Base-by-base conservation (phyloP, 1,284 basidiomycete species). In the Cutaneotrichosporon cutaneum region DNA sequence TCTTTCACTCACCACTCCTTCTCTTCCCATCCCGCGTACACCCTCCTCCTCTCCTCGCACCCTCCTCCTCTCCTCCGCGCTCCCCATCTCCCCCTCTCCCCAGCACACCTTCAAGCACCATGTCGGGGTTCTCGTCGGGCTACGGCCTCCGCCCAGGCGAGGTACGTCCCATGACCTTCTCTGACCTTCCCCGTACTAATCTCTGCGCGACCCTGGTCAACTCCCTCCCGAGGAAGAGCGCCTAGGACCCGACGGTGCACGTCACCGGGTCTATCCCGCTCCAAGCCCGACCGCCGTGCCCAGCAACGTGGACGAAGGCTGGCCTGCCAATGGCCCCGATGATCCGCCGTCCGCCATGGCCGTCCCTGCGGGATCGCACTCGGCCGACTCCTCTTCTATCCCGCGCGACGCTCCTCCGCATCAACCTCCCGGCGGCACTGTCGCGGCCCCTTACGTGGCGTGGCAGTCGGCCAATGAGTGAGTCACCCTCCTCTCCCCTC, bases 241-340 rank as follows among this genome's bases (percentile, higher is more conserved):
- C 5, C 59, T 72, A n/a, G 59, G 58, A 6, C 58, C 61, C 3
- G 48, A 66, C 9, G 70, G 67, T 6, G 26, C 55, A 2, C 56
- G 51, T 6, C 72, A 76, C 60, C 60, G 72, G 1, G 44, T 72
- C 11, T 76, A 76, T 51, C 73, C 75, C 7, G 73, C 72, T 4
- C 68, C 70, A 0, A 55, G 62, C 2, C 68, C 66, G 9, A 54
- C 60, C 1, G 59, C 65, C 5, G 62, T 61, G 0, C 65, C 71
- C 0, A 8, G 60, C 30, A 75, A 75, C 61, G 50, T 57, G 10
- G 56, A 71, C 48, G 59, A 67, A 18, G 75, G 75, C 9, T 76
- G 75, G 75, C 33, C 55, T 3, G 42, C 35, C 44, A 32, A 51
- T 6, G 18, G 13, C 30, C 27, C 18, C 30, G 35, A 16, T 18